These are phyloP conservation scores for Fusarium concolor DNA, from an alignment of 2,329 filamentous ascomycete species.

Conservation along the genomic window DNA sequence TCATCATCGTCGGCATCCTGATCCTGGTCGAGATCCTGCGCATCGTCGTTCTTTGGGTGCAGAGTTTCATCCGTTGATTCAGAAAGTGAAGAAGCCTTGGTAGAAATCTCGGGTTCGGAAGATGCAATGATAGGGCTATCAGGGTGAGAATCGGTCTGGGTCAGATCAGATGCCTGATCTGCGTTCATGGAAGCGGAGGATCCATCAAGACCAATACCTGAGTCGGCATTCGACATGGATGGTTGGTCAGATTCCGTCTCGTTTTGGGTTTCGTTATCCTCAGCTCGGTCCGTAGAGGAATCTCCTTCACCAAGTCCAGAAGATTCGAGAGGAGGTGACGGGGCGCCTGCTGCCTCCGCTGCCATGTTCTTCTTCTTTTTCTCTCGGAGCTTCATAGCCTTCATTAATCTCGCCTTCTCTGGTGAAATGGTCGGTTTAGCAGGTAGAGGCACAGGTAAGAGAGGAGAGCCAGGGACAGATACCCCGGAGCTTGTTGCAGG, in stretches of 20 bases:
- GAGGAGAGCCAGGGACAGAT: slow-evolving; percentile 54
- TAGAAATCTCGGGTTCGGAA: slow-evolving; percentile 69
- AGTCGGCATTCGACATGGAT: slow-evolving; percentile 63
- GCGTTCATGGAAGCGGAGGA: slow-evolving; percentile 55
- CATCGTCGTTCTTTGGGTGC: slow-evolving; percentile 50
- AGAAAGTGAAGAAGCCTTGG: slow-evolving; percentile 72
- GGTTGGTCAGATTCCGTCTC: slow-evolving; percentile 43
- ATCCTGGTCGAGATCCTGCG: slow-evolving; percentile 29
- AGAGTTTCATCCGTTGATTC: slow-evolving; percentile 72
- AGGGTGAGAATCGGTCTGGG: slow-evolving; percentile 67
- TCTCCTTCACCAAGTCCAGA: slow-evolving; percentile 38
- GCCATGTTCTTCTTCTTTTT: slow-evolving; percentile 68
- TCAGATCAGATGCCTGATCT: slow-evolving; percentile 61
- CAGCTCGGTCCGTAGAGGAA: slow-evolving; percentile 38
- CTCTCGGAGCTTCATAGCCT: slow-evolving; percentile 89
- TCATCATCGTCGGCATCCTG: slow-evolving; percentile 24
- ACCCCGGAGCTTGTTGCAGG: slow-evolving; percentile 60
- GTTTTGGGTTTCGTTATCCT: slow-evolving; percentile 35
- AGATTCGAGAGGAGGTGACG: slow-evolving; percentile 33
- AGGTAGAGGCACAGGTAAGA: slow-evolving; percentile 57
- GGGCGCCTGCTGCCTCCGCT: slow-evolving; percentile 40
- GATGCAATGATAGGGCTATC: slow-evolving; percentile 64
- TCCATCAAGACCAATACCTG: slow-evolving; percentile 64
- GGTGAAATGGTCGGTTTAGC: slow-evolving; percentile 73
- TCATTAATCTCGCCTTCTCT: slow-evolving; percentile 93